Evolutionary conservation across 2,329 filamentous ascomycete genomes (phyloP), one percentile per base, ranked within the genome.

Genomic region (Teratosphaeria destructans): DNA sequence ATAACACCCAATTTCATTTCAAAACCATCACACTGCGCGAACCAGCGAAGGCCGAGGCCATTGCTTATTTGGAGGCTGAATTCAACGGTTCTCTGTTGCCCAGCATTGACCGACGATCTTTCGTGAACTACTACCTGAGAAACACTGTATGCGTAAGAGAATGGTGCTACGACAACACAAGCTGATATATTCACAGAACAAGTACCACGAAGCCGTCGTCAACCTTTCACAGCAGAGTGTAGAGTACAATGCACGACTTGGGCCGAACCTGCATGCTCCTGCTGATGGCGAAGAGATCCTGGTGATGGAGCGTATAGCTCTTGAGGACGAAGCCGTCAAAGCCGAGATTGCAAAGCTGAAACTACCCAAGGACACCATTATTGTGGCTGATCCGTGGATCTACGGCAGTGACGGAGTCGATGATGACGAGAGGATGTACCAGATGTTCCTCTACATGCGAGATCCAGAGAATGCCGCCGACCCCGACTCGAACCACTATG

Each of bases 331-430:
- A 32, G 76, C 75, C 3, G 83, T 86, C 8, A 75, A 83, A 66
- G 81, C 79, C 2, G 83, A 83, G 62, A 78, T 85, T 59, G 80
- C 79, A 37, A 85, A 85, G 65, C 64, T 86, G 61, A 71, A 84
- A 60, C 75, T 86, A 0, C 83, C 83, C 0, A 72, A 81, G 63
- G 82, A 81, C 23, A 77, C 82, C 6, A 77, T 78, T 1, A 76
- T 86, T 23, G 80, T 83, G 62, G 77, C 78, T 56, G 83, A 85
- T 63, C 82, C 82, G 0, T 91, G 87, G 88, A 89, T 89, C 43
- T 91, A 90, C 63, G 83, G 77, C 8, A 72, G 76, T 11, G 78
- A 80, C 66, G 78, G 78, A n/a, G 65, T 79, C 49, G 69, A 73
- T 57, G 78, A 80, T 57, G 76, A 78, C 57, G 74, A 78, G 11